Base-by-base conservation (phyloP, 2,329 filamentous ascomycete genomes). In the Aspergillus ruber region DNA sequence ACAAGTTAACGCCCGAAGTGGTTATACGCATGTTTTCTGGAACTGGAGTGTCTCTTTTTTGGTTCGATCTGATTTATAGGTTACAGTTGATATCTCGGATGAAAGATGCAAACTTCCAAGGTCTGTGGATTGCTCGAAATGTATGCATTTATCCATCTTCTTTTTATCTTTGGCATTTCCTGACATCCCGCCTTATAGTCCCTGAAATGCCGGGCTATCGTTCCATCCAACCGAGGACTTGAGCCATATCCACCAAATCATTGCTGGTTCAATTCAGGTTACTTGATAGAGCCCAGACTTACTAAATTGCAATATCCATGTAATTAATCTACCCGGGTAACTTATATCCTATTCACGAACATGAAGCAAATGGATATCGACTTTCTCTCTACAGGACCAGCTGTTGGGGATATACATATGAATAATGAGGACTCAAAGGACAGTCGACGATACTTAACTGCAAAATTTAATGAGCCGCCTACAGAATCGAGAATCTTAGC, bases 191-290 rank as follows among this genome's bases (percentile, higher is more conserved):
- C 12, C 9, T 43, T 10, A 47, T 38, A 53, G 51, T 42, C 42
- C 43, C 40, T 43, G 20, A 53, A 51, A 35, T 53, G 49, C 44
- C 49, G 49, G 49, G 49, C 51, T 15, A 53, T 53, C 45, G 43
- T 47, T 40, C 46, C 51, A 21, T 41, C 43, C 25, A 51, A 51
- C 38, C 32, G 51, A 41, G 43, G 51, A 32, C 46, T 46, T 27
- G 49, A 51, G 45, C 49, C 51, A 36, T 53, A 46, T 40, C 49
- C 49, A 17, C 51, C 49, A 43, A n/a, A 45, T 25, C n/a, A 47
- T 23, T 51, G 35, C 46, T 53, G 46, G 49, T 36, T 53, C 42
- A 46, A 49, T 45, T 49, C 46, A 39, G 42, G 49, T 13, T 47
- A 47, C 23, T 41, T 35, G 35, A 41, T 47, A 42, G 29, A 49